These are phyloP conservation scores for Alisma plantagoaquatica DNA, from an alignment of 106 monocot species.

Conservation along the genomic window DNA sequence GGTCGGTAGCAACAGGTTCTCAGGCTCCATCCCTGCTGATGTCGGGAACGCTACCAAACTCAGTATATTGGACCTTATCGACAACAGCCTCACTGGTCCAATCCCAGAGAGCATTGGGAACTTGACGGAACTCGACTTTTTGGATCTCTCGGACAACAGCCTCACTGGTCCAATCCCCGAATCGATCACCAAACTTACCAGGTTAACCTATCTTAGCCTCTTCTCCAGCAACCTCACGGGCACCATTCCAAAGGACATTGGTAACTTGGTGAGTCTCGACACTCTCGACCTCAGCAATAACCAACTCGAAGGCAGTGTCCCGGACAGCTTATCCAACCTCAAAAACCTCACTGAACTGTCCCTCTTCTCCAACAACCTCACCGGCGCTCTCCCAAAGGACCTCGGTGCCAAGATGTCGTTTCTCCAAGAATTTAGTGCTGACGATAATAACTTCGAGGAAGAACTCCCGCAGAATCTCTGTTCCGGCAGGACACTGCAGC, in stretches of 20 bases:
- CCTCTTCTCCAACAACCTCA: slow-evolving; percentile 50
- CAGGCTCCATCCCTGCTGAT: no score
- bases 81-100: no score
- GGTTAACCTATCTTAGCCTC: slow-evolving; percentile 11
- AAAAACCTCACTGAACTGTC: not conserved
- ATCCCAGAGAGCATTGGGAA: no score
- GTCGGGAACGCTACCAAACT: no score
- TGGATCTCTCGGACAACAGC: no score
- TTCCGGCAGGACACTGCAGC: no score
- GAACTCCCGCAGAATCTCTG: no score
- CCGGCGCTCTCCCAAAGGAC: slow-evolving; percentile 25
- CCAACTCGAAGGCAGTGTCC: not conserved
- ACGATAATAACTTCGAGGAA: no score
- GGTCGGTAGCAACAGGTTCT: no score
- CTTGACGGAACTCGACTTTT: no score
- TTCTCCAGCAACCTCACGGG: slow-evolving; percentile 38
- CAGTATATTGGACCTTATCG: no score
- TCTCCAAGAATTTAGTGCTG: slow-evolving; percentile 12
- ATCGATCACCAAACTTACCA: slow-evolving; percentile 26
- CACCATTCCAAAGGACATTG: slow-evolving; percentile 31
- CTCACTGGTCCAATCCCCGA: slow-evolving; percentile 40
- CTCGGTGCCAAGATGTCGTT: slow-evolving; percentile 30
- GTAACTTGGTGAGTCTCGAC: slow-evolving; percentile 13
- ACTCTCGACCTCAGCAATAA: slow-evolving; percentile 12
- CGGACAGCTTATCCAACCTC: not conserved